Percentiles rank a stretch among this genome's conserved stretches.
phyloP scores from a whole-genome alignment of 345 rosid species.

The Eucalyptus pauciflora region DNA sequence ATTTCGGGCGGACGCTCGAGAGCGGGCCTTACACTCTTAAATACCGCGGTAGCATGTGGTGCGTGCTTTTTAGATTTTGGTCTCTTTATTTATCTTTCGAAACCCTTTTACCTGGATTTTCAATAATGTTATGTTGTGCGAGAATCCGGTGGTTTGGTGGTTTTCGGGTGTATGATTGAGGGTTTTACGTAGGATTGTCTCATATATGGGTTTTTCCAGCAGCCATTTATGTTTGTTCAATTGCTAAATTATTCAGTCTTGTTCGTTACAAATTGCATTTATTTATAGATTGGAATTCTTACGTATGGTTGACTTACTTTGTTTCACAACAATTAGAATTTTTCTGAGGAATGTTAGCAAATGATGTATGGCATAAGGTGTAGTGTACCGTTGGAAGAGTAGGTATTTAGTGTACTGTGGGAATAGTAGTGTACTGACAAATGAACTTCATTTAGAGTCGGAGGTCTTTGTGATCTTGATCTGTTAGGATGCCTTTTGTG shows the following conservation, averaged over 20 bases:
- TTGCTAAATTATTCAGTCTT: not conserved
- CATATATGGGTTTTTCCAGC: not conserved
- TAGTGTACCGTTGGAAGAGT: not conserved
- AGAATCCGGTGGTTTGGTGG: not conserved
- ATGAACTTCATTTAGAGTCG: not conserved
- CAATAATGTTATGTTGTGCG: not conserved
- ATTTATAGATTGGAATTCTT: not conserved
- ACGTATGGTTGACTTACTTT: not conserved
- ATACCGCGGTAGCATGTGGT: slow-evolving; percentile 82
- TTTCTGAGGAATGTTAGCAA: not conserved
- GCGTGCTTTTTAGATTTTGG: not conserved
- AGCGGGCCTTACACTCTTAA: slow-evolving; percentile 60
- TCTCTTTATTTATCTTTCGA: not conserved
- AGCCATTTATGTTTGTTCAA: not conserved
- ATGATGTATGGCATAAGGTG: not conserved
- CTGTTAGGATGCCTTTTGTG: not conserved
- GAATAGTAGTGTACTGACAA: not conserved
- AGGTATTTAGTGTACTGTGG: not conserved
- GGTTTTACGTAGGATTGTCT: not conserved
- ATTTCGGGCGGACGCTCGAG: slow-evolving; percentile 66
- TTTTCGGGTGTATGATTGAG: not conserved
- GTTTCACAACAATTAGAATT: not conserved
- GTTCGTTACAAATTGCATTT: not conserved
- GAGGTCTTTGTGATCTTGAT: not conserved
- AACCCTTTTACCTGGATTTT: not conserved